Evolutionary conservation across 306 rosid species (phyloP), one percentile per base, ranked within the genome.

Genomic region (Canavalia gladiata): DNA sequence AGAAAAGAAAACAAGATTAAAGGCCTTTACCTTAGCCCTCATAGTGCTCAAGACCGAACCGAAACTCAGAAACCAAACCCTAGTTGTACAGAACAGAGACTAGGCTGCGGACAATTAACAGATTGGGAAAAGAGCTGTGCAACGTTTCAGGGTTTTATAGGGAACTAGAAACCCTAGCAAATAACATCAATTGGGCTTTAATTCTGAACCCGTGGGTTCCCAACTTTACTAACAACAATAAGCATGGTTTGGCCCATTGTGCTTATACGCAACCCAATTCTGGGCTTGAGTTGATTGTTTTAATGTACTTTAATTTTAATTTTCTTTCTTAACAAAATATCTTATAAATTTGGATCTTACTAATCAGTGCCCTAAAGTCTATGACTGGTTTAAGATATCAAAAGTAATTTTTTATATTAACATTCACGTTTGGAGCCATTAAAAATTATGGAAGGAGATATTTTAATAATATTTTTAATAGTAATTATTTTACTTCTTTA

Each of bases 11-110:
- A 7, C 6, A 7, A n/a, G 29, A 2, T 8, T 2, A 9, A 13
- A 30, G 4, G 8, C 28, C 9, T 11, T 41, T 51, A 90, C 97
- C 97, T 90, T 92, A 6, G 97, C 97, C 68, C 97, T 90, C 97
- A 92, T 90, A 87, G 76, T 73, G 82, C 71, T 56, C 28, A 42
- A 30, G 6, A 55, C n/a, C 8, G 34, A 10, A 5, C n/a, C 0
- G n/a, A 65, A 56, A 1, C 69, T 70, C 55, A 50, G 50, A 74
- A 46, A 7, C 25, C n/a, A 7, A 62, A 68, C 78, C 83, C 83
- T 45, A 7, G 5, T 6, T 0, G 10, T 3, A 3, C n/a, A 7
- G 13, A 0, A 9, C 1, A 7, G n/a, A n/a, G 43, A 10, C 11
- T 25, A 8, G 0, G 64, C 79, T 77, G 87, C 84, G 76, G 12